Evolutionary conservation across 2,329 filamentous ascomycete species (phyloP), one percentile per base, ranked within the genome.

Genomic region (Penicillium palitans): DNA sequence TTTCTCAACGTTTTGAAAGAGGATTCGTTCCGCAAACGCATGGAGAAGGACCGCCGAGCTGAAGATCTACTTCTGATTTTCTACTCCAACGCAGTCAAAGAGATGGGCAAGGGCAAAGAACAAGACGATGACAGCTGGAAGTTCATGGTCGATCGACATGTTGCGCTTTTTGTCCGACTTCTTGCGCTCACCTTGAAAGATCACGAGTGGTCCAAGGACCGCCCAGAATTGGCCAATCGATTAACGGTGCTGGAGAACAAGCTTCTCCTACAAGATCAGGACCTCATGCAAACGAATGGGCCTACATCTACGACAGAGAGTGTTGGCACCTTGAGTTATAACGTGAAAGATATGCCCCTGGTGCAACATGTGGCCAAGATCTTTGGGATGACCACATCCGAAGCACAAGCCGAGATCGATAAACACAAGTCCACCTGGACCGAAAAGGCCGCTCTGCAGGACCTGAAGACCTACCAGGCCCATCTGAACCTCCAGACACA

Each of bases 261-360:
- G 79, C 84, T 99, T 56, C 83, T 99, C 63, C 90, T 91, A 52
- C 95, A 97, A 74, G 93, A 98, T 69, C 91, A 96, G 75, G 92
- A 98, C 72, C 81, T 99, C 52, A 86, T 87, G 47, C 82, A 87
- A 84, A 65, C 81, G 68, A 65, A 79, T 83, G 82, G 86, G 15
- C 76, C 86, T 24, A 63, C 65, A 37, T 85, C 84, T 48, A 90
- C 88, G 9, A 83, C 95, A 62, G 93, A 97, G 74, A 90, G 93
- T 24, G 83, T 90, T 57, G 85, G 92, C 3, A 92, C 93, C 12
- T 80, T 96, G 58, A 95, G 87, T 70, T 91, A 96, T 74, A 91
- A 97, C 74, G 89, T 98, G 71, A 96, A 95, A 76, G 95, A 99
- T 72, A 99, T 99, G 95, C 88, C 88, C 39, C 84, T 97, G 77